Conservation (phyloP, 2,329 filamentous ascomycete genomes). For the Zymoseptoria brevis region DNA sequence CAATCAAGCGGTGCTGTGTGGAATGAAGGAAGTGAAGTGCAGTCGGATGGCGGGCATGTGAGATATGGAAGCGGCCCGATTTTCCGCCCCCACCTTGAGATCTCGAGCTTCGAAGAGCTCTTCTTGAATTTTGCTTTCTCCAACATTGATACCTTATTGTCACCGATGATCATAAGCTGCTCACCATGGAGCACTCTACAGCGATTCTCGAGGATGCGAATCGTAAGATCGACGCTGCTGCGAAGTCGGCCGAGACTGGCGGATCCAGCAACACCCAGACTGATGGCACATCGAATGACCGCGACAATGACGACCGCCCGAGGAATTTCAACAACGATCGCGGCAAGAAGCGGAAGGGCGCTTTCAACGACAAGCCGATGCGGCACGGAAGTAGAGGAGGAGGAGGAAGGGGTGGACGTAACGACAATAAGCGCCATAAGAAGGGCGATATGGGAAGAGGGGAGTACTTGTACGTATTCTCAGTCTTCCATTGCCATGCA, state of each 20-base stretch:
- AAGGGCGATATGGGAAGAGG: conserved; percentile 59
- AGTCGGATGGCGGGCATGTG: neutral
- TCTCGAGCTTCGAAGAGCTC: neutral
- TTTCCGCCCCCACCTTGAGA: neutral
- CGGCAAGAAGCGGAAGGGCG: conserved; percentile 23
- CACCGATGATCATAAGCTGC: conserved; percentile 11
- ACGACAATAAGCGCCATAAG: conserved; percentile 40
- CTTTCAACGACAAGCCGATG: conserved; percentile 20
- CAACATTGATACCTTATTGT: neutral
- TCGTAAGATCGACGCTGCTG: conserved; percentile 16
- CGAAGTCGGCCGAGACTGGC: conserved; percentile 11
- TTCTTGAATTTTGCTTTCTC: conserved; percentile 4
- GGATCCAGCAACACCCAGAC: conserved; percentile 2
- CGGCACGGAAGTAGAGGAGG: conserved; percentile 19
- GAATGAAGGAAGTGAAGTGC: conserved; percentile 4
- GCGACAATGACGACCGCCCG: conserved; percentile 6
- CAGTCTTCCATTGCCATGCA: neutral
- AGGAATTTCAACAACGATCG: conserved; percentile 3
- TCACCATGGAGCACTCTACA: conserved; percentile 27
- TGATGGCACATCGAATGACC: conserved; percentile 5
- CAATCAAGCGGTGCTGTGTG: conserved; percentile 27
- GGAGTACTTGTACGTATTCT: conserved; percentile 53
- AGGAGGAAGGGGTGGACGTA: conserved; percentile 17
- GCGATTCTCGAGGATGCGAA: conserved; percentile 27
- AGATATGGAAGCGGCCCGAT: neutral